A percentile compares a stretch with the other conserved stretches of the same genome.
phyloP scores from a whole-genome alignment of 2,329 filamentous ascomycete genomes.

The Tolypocladium sp. region DNA sequence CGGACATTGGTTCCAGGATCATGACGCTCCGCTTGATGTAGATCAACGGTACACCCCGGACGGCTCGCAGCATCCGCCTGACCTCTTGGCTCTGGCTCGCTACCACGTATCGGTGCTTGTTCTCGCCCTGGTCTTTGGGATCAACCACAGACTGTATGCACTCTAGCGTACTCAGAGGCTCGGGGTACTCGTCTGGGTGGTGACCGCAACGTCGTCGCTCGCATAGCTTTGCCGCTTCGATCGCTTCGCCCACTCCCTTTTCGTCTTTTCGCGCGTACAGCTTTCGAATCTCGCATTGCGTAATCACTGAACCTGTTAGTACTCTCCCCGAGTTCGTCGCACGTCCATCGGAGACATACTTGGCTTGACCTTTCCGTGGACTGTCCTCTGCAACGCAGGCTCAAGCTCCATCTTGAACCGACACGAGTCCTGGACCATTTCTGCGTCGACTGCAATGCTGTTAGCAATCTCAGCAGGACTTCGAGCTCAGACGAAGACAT shows the following conservation, averaged over 20 bases:
- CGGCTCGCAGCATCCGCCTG: constrained; percentile 51
- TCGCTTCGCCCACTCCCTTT: constrained; percentile 47
- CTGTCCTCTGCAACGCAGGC: constrained; percentile 65
- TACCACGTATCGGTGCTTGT: constrained; percentile 73
- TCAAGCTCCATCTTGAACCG: constrained; percentile 86
- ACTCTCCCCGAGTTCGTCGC: background rate
- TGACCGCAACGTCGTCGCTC: constrained; percentile 74
- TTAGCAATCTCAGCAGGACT: background rate
- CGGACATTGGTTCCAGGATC: constrained; percentile 63
- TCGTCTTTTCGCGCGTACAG: constrained; percentile 57
- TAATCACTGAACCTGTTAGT: constrained; percentile 51
- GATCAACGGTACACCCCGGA: constrained; percentile 65
- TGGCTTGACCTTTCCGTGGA: constrained; percentile 79
- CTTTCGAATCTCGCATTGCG: constrained; percentile 72
- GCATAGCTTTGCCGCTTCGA: constrained; percentile 64
- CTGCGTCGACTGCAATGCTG: constrained; percentile 57
- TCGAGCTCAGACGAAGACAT: constrained; percentile 14
- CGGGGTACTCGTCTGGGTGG: constrained; percentile 59
- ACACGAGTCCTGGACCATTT: constrained; percentile 73
- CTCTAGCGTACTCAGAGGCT: constrained; percentile 59
- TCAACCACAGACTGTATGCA: constrained; percentile 72
- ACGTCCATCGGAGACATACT: constrained; percentile 37
- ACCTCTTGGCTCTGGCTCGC: constrained; percentile 63
- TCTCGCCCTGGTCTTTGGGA: constrained; percentile 59
- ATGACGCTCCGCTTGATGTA: constrained; percentile 75